These are phyloP conservation scores for Pezicula radicicola DNA, from an alignment of 2,329 filamentous ascomycete species.

Conservation along the genomic window DNA sequence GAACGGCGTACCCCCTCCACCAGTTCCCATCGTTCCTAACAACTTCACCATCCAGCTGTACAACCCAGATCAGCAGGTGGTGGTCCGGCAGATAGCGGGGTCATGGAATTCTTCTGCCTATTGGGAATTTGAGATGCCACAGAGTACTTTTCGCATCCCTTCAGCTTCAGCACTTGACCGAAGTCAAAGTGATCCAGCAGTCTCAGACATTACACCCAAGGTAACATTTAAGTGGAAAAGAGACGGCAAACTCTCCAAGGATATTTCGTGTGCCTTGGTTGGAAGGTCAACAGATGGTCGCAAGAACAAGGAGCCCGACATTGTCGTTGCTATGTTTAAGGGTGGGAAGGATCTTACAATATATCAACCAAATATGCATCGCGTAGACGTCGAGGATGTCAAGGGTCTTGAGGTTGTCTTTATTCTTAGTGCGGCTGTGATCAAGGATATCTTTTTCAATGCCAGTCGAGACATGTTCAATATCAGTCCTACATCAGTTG, in stretches of 20 bases:
- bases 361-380: constrained; percentile 87
- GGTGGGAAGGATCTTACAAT: constrained; percentile 70
- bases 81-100: constrained; percentile 67
- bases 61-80: constrained; percentile 83
- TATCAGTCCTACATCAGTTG: constrained; percentile 45
- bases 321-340: constrained; percentile 86
- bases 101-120: constrained; percentile 77
- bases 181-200: constrained; percentile 57
- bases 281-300: constrained; percentile 72
- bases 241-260: constrained; percentile 80
- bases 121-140: constrained; percentile 93
- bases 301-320: constrained; percentile 90
- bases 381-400: constrained; percentile 89
- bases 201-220: constrained; percentile 61
- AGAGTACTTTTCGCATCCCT: constrained; percentile 78
- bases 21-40: constrained; percentile 71
- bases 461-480: constrained; percentile 78
- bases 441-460: constrained; percentile 62
- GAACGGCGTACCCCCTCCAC: constrained; percentile 61
- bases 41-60: constrained; percentile 86
- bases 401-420: constrained; percentile 89
- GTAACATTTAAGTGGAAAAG: constrained; percentile 86
- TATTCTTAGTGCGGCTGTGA: constrained; percentile 58
- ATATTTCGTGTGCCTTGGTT: constrained; percentile 84
- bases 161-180: constrained; percentile 77